phyloP scores from a whole-genome alignment of 352 stramenopile species.

The Globisporangium irregulare region DNA sequence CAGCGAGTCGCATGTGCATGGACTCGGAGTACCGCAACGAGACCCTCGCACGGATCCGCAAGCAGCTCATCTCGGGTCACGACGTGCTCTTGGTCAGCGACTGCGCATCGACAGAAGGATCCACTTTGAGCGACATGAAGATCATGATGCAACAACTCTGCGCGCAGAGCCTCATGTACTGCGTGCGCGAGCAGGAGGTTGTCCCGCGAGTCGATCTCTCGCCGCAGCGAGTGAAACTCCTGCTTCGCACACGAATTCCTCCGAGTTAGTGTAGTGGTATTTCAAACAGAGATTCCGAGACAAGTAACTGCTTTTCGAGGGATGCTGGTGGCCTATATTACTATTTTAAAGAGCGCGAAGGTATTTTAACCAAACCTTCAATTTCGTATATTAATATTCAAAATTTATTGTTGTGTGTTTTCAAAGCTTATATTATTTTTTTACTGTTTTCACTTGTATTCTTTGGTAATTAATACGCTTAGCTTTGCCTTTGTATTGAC shows the following conservation, averaged over 20 bases:
- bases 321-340: no score
- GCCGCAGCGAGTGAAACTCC: neutral
- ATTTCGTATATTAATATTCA: no score
- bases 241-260: slow-evolving; percentile 7
- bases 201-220: slow-evolving; percentile 22
- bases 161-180: slow-evolving; percentile 44
- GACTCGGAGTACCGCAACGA: slow-evolving; percentile 25
- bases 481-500: no score
- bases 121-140: slow-evolving; percentile 15
- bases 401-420: no score
- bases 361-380: no score
- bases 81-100: slow-evolving; percentile 29
- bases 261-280: no score
- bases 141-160: slow-evolving; percentile 57
- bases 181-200: slow-evolving; percentile 38
- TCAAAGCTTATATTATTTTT: no score
- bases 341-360: no score
- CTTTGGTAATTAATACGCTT: no score
- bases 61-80: slow-evolving; percentile 27
- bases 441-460: no score
- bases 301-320: no score
- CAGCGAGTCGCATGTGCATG: slow-evolving; percentile 13
- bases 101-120: slow-evolving; percentile 1
- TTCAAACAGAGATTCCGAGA: neutral
- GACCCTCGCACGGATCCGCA: slow-evolving; percentile 34